Conservation (phyloP, 2,329 filamentous ascomycete species). For the Helicocarpus griseus region DNA sequence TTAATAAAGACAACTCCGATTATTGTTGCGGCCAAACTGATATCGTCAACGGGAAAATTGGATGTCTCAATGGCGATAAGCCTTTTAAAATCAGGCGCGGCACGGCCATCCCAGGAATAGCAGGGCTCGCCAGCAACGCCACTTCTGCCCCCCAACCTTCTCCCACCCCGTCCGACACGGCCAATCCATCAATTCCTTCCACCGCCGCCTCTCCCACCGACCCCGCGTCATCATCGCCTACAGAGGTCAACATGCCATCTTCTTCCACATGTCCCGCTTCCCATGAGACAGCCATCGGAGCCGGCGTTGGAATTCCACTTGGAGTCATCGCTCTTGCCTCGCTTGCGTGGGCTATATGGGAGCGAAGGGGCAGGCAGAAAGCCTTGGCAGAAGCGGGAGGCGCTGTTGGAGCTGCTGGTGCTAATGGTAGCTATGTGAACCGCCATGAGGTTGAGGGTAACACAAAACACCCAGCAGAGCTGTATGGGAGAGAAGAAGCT, state of each 20-base stretch:
- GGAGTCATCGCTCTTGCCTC: slow-evolving; percentile 21
- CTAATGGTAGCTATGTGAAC: too few species aligned
- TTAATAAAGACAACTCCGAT: slow-evolving; percentile 7
- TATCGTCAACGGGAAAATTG: slow-evolving; percentile 4
- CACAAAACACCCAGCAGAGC: not conserved
- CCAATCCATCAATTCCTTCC: too few species aligned
- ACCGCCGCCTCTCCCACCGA: not conserved
- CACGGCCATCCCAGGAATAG: slow-evolving; percentile 14
- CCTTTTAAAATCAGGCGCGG: slow-evolving; percentile 18
- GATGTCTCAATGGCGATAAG: slow-evolving; percentile 16
- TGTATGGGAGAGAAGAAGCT: not conserved
- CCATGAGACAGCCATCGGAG: slow-evolving; percentile 19
- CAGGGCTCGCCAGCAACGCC: slow-evolving; percentile 14
- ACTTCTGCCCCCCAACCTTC: slow-evolving; percentile 3
- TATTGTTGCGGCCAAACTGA: slow-evolving; percentile 21
- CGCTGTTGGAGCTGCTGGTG: not conserved
- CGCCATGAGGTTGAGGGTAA: too few species aligned
- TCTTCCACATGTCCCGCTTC: slow-evolving; percentile 3
- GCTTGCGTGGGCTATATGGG: slow-evolving; percentile 21
- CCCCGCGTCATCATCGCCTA: too few species aligned
- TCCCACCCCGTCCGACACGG: too few species aligned
- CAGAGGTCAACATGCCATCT: not conserved
- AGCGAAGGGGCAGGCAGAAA: slow-evolving; percentile 12
- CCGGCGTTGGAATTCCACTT: slow-evolving; percentile 22
- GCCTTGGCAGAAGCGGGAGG: not conserved